These are phyloP conservation scores for Lanzia echinophila DNA, from an alignment of 2,329 filamentous ascomycete genomes.

Conservation along the genomic window DNA sequence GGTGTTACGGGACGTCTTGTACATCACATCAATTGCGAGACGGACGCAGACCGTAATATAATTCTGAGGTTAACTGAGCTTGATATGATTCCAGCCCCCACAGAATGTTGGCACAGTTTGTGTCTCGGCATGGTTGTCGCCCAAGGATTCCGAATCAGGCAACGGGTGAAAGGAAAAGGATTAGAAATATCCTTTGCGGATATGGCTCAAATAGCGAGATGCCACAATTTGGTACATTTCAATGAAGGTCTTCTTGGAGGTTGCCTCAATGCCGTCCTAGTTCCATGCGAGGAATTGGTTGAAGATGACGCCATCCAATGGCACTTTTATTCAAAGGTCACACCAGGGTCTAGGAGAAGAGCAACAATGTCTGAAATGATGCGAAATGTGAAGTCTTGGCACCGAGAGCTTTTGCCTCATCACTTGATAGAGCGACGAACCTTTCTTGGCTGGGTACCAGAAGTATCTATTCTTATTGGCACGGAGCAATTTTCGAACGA, in stretches of 20 bases:
- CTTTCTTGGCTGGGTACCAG: background rate
- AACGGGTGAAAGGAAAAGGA: slow-evolving; percentile 3
- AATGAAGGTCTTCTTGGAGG: slow-evolving; percentile 7
- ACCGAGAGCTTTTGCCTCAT: background rate
- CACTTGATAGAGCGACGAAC: background rate
- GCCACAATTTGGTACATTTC: slow-evolving; percentile 4
- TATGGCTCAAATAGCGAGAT: background rate
- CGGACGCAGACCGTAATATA: too few species aligned
- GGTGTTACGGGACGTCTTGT: background rate
- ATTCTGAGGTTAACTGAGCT: too few species aligned
- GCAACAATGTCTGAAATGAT: background rate
- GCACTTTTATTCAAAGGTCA: slow-evolving; percentile 3
- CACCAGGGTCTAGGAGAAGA: background rate
- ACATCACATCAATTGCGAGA: too few species aligned
- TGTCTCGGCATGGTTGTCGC: slow-evolving; percentile 5
- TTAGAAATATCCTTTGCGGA: slow-evolving; percentile 12
- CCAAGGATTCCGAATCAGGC: background rate
- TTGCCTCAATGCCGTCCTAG: slow-evolving; percentile 7
- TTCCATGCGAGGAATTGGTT: slow-evolving; percentile 4
- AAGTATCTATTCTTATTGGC: background rate
- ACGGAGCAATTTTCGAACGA: background rate
- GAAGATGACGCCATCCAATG: slow-evolving; percentile 12
- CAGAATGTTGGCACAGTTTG: slow-evolving; percentile 7
- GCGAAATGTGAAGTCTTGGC: background rate
- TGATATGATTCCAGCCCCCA: too few species aligned